Conservation (phyloP, 208 protist genomes). For the Acanthamoeba royreba region DNA sequence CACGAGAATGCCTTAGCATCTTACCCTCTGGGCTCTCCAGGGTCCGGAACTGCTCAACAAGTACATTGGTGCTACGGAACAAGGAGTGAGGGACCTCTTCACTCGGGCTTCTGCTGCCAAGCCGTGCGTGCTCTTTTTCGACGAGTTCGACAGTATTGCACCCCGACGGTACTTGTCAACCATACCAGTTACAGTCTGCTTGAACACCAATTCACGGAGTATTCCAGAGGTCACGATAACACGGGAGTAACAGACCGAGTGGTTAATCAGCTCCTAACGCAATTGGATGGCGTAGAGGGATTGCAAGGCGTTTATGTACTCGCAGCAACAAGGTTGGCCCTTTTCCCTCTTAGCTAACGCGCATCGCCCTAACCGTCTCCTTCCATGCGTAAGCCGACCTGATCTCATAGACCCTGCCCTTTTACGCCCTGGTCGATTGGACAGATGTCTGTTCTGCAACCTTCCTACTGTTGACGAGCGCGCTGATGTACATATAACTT, state of each 20-base stretch:
- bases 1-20: neutral
- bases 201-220: neutral
- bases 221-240: conserved; percentile 69
- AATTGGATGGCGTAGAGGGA: conserved; percentile 81
- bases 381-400: conserved; percentile 51
- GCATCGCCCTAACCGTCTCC: neutral
- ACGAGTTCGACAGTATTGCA: conserved; percentile 83
- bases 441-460: conserved; percentile 50
- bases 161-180: conserved; percentile 53
- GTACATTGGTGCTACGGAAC: conserved; percentile 77
- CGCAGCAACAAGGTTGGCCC: conserved; percentile 67
- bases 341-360: neutral
- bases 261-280: conserved; percentile 83
- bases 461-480: conserved; percentile 20
- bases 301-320: conserved; percentile 77
- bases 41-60: conserved; percentile 83
- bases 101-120: conserved; percentile 59
- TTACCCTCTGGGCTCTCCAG: neutral
- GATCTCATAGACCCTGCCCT: conserved; percentile 82
- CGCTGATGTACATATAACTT: neutral
- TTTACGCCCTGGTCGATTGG: conserved; percentile 77
- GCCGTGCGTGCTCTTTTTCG: conserved; percentile 82
- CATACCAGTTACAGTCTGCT: neutral
- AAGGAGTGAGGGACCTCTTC: conserved; percentile 74
- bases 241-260: conserved; percentile 83